Conservation (phyloP, 1,284 basidiomycete genomes). For the Cryptococcus wingfieldii region DNA sequence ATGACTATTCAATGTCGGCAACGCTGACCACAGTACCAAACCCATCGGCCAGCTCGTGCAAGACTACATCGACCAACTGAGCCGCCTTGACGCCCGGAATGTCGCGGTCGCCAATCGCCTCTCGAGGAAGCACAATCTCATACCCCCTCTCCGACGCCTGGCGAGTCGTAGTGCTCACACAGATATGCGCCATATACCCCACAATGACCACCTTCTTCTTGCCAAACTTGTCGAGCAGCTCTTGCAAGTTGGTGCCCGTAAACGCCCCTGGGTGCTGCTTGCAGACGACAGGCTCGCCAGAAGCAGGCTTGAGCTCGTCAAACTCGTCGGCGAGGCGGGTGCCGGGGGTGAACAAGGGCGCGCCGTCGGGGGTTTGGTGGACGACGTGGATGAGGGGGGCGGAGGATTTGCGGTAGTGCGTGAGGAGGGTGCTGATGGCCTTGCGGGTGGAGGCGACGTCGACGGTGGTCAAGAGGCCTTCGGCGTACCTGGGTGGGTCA, state of each 20-base stretch:
- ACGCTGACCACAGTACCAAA: slow-evolving; percentile 6
- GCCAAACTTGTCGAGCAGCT: slow-evolving; percentile 10
- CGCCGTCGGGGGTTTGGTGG: slow-evolving; percentile 21
- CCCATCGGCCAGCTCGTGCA: slow-evolving; percentile 10
- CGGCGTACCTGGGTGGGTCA: background rate
- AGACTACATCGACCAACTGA: slow-evolving; percentile 8
- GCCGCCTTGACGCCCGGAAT: slow-evolving; percentile 22
- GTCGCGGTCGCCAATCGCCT: slow-evolving; percentile 29
- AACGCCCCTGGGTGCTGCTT: slow-evolving; percentile 27
- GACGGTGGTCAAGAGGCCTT: slow-evolving; percentile 17
- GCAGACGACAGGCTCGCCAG: slow-evolving; percentile 16
- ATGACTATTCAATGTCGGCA: background rate
- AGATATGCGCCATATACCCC: slow-evolving; percentile 32
- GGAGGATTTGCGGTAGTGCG: slow-evolving; percentile 13
- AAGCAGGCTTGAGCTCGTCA: slow-evolving; percentile 14
- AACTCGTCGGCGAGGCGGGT: slow-evolving; percentile 26
- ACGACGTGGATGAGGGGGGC: slow-evolving; percentile 20
- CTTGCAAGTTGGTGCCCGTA: slow-evolving; percentile 23
- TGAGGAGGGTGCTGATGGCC: slow-evolving; percentile 16
- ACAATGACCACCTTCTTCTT: slow-evolving; percentile 17
- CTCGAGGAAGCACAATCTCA: slow-evolving; percentile 20
- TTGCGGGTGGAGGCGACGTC: slow-evolving; percentile 18
- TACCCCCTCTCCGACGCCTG: slow-evolving; percentile 25
- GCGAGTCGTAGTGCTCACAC: slow-evolving; percentile 25
- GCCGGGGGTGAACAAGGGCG: slow-evolving; percentile 27